Evolutionary conservation across 2,329 filamentous ascomycete genomes (phyloP), one percentile per base, ranked within the genome.

Genomic region (Beauveria sp.): DNA sequence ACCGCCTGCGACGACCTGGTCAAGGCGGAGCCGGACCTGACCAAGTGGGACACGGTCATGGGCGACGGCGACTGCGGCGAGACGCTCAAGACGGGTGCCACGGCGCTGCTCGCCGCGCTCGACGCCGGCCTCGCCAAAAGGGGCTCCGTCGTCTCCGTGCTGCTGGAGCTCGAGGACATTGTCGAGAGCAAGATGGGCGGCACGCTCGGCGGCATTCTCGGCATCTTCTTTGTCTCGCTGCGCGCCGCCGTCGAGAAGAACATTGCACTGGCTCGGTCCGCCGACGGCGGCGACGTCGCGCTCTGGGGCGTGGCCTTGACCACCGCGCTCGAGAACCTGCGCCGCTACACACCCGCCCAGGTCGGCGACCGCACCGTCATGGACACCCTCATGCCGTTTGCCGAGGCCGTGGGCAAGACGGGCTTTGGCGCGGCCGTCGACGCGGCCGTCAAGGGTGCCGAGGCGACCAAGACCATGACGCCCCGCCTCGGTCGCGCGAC

Each of bases 31-130:
- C 84, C 84, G 0, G 81, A 86, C 61, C 73, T 88, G 48, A 88
- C 85, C 1, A 80, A 75, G 63, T 87, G 82, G 79, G 84, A 87
- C 69, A 84, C 80, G 5, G 70, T 84, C 52, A 83, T 87, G 79
- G 84, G 84, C 41, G 85, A 87, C 66, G 85, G 85, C 12, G 85
- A 88, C 71, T 88, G 85, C 68, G 85, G 85, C 43, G 83, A 88
- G 67, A 84, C 81, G 3, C 74, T 85, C 59, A 79, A 81, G 71
- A 79, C 78, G 0, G 82, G 82, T 0, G 82, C 82, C 0, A 76
- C 69, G 5, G 71, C 71, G 3, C 68, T 83, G 8, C 68, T 82
- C 2, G 82, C 82, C 0, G 79, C 78, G 0, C 67, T 83, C 5
- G 74, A 74, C 51, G 63, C 59, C 22, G 70, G 80, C 56, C 71